phyloP scores from a whole-genome alignment of 805 yeast species.

The Limtongia smithiae region DNA sequence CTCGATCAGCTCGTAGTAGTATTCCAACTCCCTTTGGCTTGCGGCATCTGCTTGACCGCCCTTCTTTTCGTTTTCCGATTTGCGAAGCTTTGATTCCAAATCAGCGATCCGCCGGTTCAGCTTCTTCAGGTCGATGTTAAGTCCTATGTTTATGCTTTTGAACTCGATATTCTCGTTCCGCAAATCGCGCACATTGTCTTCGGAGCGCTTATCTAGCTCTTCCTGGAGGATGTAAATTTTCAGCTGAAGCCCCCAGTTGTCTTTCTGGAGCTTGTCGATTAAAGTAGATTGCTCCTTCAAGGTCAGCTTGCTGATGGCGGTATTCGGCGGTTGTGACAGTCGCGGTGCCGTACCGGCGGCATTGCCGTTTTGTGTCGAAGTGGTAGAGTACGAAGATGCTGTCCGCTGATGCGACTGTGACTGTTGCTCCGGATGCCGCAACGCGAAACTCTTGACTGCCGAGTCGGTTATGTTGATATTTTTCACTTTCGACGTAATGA shows the following conservation, averaged over 20 bases:
- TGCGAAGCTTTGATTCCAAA: slow-evolving; percentile 15
- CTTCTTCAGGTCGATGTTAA: slow-evolving; percentile 26
- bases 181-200: slow-evolving; percentile 28
- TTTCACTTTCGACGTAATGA: slow-evolving; percentile 20
- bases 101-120: slow-evolving; percentile 22
- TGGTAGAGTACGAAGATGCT: no score
- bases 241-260: slow-evolving; percentile 30
- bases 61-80: slow-evolving; percentile 2
- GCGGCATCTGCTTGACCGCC: slow-evolving; percentile 3
- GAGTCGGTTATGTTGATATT: slow-evolving; percentile 25
- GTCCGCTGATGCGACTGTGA: no score
- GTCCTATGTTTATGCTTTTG: slow-evolving; percentile 25
- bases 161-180: slow-evolving; percentile 29
- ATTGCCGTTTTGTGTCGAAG: no score
- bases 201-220: slow-evolving; percentile 30
- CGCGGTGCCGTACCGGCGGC: no score
- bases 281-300: slow-evolving; percentile 29
- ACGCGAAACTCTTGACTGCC: slow-evolving; percentile 18
- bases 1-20: slow-evolving; percentile 11
- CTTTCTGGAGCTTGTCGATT: slow-evolving; percentile 31
- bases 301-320: slow-evolving; percentile 25
- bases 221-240: slow-evolving; percentile 29
- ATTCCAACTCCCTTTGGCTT: slow-evolving; percentile 13
- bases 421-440: neutral
- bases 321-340: slow-evolving; percentile 13